Evolutionary conservation across 202 grass and related monocot genomes (phyloP), one percentile per base, ranked within the genome.

Genomic region (Musa balbisiana): DNA sequence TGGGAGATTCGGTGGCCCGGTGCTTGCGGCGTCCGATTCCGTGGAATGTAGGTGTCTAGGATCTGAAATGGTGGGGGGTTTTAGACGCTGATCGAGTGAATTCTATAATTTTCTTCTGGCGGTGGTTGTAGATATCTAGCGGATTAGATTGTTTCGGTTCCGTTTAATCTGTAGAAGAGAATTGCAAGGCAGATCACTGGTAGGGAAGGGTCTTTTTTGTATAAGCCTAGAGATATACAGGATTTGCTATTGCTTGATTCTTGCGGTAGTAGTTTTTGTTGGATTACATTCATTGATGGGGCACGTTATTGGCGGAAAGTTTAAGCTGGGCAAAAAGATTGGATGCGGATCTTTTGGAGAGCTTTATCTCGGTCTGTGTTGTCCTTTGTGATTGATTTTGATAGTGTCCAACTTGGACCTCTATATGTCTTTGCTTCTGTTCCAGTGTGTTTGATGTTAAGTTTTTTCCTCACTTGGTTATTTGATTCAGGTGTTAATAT

Each of bases 241-340:
- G 65, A 17, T 68, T 68, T 67, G 25, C 26, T 17, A 68, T 68
- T 29, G 49, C 27, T 68, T 49, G n/a, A 68, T 68, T 68, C 26
- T 68, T 68, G 33, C 9, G 27, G 65, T 68, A 2, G 65, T 3
- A 68, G 19, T 8, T 19, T 68, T 49, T 33, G 26, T 68, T 43
- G 25, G 65, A 49, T 17, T 49, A 49, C 17, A 5, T 68, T 49
- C 2, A 68, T 49, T 43, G 13, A 67, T 73, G 71, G 71, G 29
- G 0, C 52, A 73, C 53, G 50, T 73, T 13, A 73, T 73, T 56
- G 51, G 52, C 2, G 71, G 71, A 17, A 73, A 56, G 71, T 73
- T 52, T 73, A 73, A 73, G 49, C 71, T 73, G 19, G 71, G 52
- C 3, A 73, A 27, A 27, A 73, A 73, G 71, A 73, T 73, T 27